Evolutionary conservation across 768 basidiomycete species (phyloP).

Genomic region (Boletus vinaceobasis): DNA sequence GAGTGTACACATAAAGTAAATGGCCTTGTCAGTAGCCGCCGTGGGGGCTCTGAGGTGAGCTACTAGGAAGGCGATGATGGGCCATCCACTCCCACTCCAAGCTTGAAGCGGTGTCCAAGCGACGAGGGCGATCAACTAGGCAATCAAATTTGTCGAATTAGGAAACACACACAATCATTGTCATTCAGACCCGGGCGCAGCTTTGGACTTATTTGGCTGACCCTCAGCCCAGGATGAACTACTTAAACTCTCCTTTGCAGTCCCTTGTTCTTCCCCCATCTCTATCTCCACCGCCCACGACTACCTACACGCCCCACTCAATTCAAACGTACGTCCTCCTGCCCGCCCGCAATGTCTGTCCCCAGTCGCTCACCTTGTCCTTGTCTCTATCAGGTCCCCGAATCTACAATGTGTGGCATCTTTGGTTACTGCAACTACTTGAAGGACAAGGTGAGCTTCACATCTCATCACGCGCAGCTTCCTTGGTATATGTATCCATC

Average conservation of each 20-base stretch:
- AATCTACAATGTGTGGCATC: constrained; percentile 79
- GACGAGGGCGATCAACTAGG: constrained; percentile 9
- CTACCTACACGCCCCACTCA: neutral
- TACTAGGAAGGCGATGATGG: too few species aligned
- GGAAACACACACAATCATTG: neutral
- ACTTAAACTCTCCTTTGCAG: constrained; percentile 26
- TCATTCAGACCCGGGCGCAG: constrained; percentile 2
- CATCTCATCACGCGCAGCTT: neutral
- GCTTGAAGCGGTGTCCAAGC: neutral
- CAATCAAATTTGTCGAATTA: constrained; percentile 6
- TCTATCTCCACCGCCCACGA: constrained; percentile 16
- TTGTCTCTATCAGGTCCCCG: constrained; percentile 1
- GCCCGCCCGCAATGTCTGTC: neutral
- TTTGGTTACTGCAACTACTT: constrained; percentile 95
- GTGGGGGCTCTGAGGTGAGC: neutral
- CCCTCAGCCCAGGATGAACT: constrained; percentile 30
- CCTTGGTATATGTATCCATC: neutral
- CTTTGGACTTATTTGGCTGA: constrained; percentile 31
- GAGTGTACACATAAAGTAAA: constrained; percentile 9
- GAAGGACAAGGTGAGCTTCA: constrained; percentile 77
- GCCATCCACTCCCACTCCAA: neutral
- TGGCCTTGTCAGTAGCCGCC: too few species aligned
- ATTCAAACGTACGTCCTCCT: constrained; percentile 8
- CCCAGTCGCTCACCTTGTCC: neutral
- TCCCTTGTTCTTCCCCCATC: constrained; percentile 20